phyloP scores from a whole-genome alignment of 2,329 filamentous ascomycete species.

The Metarhizium rileyi region DNA sequence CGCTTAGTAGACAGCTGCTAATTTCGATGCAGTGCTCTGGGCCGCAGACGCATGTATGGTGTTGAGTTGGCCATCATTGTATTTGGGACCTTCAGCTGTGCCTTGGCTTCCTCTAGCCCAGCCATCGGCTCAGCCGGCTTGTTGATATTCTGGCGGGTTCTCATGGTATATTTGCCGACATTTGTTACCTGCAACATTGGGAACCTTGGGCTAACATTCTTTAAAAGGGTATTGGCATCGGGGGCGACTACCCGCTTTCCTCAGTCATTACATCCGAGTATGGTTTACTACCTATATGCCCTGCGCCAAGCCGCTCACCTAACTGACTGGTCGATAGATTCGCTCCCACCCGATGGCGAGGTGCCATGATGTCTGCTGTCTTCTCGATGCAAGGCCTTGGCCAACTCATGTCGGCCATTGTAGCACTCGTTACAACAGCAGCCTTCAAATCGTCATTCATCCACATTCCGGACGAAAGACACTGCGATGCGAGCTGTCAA shows the following conservation, averaged over 20 bases:
- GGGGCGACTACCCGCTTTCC: constrained; percentile 73
- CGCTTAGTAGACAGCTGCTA: constrained; percentile 7
- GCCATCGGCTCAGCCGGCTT: constrained; percentile 50
- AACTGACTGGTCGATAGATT: constrained; percentile 32
- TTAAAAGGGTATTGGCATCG: constrained; percentile 58
- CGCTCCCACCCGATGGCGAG: constrained; percentile 71
- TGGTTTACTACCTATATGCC: constrained; percentile 17
- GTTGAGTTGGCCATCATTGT: constrained; percentile 66
- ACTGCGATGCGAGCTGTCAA: constrained; percentile 54
- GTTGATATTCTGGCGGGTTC: constrained; percentile 65
- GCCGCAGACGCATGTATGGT: constrained; percentile 75
- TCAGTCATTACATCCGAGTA: constrained; percentile 71
- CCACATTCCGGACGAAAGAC: constrained; percentile 26
- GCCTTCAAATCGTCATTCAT: constrained; percentile 49
- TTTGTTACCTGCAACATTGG: not conserved
- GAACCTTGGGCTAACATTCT: constrained; percentile 2
- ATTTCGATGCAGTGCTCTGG: constrained; percentile 39
- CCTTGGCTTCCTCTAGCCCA: constrained; percentile 51
- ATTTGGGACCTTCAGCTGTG: constrained; percentile 57
- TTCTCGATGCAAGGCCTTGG: constrained; percentile 81
- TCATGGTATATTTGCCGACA: constrained; percentile 43
- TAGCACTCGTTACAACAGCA: constrained; percentile 58
- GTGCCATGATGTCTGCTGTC: constrained; percentile 73
- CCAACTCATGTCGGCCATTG: constrained; percentile 62
- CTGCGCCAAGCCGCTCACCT: not conserved